A percentile compares a stretch with the other conserved stretches of the same genome.
Conservation (phyloP, 495 filamentous ascomycete genomes). For the Evernia prunastri region DNA sequence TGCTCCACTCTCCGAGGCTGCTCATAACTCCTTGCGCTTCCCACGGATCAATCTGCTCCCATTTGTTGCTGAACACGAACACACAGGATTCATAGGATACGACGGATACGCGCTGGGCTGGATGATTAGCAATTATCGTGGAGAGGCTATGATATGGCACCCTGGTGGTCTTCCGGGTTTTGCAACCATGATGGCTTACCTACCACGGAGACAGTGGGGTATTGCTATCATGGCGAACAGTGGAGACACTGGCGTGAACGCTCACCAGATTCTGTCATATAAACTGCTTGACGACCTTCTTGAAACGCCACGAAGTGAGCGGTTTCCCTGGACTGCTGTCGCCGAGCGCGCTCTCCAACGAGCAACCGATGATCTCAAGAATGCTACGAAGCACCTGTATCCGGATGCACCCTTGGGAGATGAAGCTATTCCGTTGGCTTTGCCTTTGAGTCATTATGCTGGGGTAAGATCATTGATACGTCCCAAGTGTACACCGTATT, state of each 20-base stretch:
- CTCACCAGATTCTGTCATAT: slow-evolving; percentile 32
- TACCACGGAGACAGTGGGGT: slow-evolving; percentile 42
- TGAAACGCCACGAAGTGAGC: slow-evolving; percentile 25
- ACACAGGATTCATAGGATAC: slow-evolving; percentile 24
- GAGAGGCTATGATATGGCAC: slow-evolving; percentile 40
- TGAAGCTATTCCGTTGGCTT: slow-evolving; percentile 26
- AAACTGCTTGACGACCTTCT: slow-evolving; percentile 40
- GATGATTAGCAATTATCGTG: slow-evolving; percentile 38
- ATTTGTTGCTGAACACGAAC: not conserved
- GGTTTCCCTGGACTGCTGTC: slow-evolving; percentile 22
- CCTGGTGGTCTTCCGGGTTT: slow-evolving; percentile 42
- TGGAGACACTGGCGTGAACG: slow-evolving; percentile 21
- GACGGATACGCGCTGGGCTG: slow-evolving; percentile 43
- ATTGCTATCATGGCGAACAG: slow-evolving; percentile 44
- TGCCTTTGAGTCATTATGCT: slow-evolving; percentile 32
- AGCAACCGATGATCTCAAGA: not conserved
- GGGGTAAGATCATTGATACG: slow-evolving; percentile 21
- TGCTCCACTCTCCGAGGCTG: slow-evolving; percentile 32
- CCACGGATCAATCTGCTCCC: slow-evolving; percentile 30
- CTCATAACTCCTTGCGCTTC: slow-evolving; percentile 34
- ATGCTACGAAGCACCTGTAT: not conserved
- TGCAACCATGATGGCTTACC: slow-evolving; percentile 38
- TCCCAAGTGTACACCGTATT: not conserved
- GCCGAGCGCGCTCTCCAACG: not conserved
- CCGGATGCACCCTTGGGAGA: slow-evolving; percentile 20